A percentile compares a stretch with the other conserved stretches of the same genome.
These are phyloP conservation scores for Pythium insidiosum DNA, from an alignment of 352 stramenopile species.

Conservation along the genomic window DNA sequence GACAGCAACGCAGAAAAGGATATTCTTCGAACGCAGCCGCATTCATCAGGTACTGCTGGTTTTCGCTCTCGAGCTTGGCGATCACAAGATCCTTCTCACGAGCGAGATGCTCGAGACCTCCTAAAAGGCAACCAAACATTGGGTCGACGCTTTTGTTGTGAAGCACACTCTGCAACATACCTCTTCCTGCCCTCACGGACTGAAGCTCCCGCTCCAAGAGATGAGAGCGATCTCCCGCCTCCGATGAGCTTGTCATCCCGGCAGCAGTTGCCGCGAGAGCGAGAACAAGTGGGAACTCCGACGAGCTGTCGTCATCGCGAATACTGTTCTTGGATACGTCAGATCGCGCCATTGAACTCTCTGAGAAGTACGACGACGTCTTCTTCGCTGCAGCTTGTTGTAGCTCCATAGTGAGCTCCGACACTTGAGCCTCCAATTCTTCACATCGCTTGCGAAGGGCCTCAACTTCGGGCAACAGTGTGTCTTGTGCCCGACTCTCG, in stretches of 20 bases:
- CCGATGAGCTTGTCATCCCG: conserved; percentile 59
- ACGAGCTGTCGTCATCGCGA: conserved; percentile 60
- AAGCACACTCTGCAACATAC: too few species aligned
- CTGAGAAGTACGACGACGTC: conserved; percentile 60
- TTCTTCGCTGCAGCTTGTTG: conserved; percentile 75
- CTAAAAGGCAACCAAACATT: too few species aligned
- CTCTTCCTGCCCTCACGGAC: conserved; percentile 39
- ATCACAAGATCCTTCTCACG: conserved; percentile 11
- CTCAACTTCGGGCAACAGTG: conserved; percentile 25
- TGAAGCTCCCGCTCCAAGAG: conserved; percentile 50
- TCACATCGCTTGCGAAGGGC: conserved; percentile 57
- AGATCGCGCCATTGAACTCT: conserved; percentile 51
- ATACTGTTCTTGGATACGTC: conserved; percentile 65
- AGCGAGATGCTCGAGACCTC: neutral
- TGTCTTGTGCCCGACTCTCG: conserved; percentile 12
- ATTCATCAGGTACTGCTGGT: conserved; percentile 79
- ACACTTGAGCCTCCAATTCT: conserved; percentile 56
- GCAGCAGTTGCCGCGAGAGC: conserved; percentile 66
- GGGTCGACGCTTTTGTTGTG: too few species aligned
- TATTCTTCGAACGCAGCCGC: conserved; percentile 83
- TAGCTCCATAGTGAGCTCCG: conserved; percentile 54
- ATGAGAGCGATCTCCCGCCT: conserved; percentile 55
- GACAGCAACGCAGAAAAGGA: conserved; percentile 35
- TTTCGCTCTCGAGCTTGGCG: conserved; percentile 76
- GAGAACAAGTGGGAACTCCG: conserved; percentile 76